A percentile compares a stretch with the other conserved stretches of the same genome.
phyloP scores from a whole-genome alignment of 495 filamentous ascomycete species.

The Aspergillus haitiensis region DNA sequence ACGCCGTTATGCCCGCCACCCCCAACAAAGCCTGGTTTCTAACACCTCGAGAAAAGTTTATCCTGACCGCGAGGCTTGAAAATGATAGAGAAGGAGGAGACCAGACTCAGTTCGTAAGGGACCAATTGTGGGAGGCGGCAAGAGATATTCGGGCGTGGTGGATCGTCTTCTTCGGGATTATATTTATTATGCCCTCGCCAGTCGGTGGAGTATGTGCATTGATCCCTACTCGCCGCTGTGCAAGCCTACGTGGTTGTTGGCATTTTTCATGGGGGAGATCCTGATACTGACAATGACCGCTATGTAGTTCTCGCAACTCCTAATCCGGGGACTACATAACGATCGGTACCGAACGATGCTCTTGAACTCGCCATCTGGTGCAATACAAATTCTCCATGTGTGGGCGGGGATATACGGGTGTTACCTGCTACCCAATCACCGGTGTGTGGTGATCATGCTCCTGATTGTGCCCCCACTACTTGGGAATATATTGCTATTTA shows the following conservation, averaged over 20 bases:
- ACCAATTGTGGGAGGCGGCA: neutral
- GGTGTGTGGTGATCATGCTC: neutral
- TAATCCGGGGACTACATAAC: neutral
- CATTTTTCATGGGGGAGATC: too few species aligned
- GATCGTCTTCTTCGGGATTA: neutral
- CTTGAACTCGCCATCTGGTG: neutral
- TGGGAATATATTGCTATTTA: neutral
- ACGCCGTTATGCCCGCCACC: slow-evolving; percentile 6
- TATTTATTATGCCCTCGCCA: neutral
- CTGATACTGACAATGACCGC: neutral
- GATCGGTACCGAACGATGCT: neutral
- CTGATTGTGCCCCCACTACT: neutral
- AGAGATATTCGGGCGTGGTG: neutral
- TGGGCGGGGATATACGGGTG: neutral
- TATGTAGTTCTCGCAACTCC: neutral
- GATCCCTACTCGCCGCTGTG: neutral
- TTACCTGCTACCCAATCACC: neutral
- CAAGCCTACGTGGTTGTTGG: too few species aligned
- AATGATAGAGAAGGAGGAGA: neutral
- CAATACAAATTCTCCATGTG: neutral
- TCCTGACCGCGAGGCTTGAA: neutral
- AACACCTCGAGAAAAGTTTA: neutral
- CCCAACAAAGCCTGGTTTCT: slow-evolving; percentile 11
- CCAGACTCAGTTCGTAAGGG: neutral
- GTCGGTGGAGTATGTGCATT: neutral